Evolutionary conservation across 352 stramenopile species (phyloP), one percentile per base, ranked within the genome.

Genomic region (Pythium aquatile): DNA sequence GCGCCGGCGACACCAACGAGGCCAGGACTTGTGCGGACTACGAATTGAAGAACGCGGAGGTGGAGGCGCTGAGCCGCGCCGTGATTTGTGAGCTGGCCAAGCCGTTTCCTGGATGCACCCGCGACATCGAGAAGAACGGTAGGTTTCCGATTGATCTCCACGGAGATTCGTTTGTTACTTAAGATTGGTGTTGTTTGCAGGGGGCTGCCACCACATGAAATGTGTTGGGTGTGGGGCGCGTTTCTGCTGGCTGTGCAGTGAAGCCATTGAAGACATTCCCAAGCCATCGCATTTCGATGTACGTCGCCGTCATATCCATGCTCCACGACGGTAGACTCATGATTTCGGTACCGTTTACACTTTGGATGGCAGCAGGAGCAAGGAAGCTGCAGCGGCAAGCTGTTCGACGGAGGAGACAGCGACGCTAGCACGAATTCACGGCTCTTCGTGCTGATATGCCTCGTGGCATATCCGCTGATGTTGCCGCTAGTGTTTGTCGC

Each of bases 151-250:
- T 35, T 35, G 32, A 35, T 35, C 20, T 24, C 20, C 20, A 24
- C 20, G 20, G 20, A 24, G 20, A 24, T 24, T 24, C 20, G 20
- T 1, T 24, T 24, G 20, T 24, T 24, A 24, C 20, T 24, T 24
- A 24, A 24, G 20, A 24, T 42, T 42, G 35, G 11, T 4, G 11
- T 42, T 42, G 35, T 16, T 24, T 24, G 47, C 42, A 69, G 63
- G 55, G 6, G 63, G 63, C 2, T 69, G 63, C 47, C 63, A 69
- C 55, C 63, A 69, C 55, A 69, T 69, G 63, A 69, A 55, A 55
- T 69, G 63, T 20, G 39, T 64, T 8, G 49, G 28, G 30, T 69
- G 63, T 14, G 6, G 53, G 7, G 64, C 63, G 32, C 60, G 53
- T 16, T 69, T 69, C 29, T 69, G 55, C 48, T 69, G 48, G 63